Percentiles rank a stretch among this genome's conserved stretches.
Conservation (phyloP, 805 yeast species). For the Candida montana region DNA sequence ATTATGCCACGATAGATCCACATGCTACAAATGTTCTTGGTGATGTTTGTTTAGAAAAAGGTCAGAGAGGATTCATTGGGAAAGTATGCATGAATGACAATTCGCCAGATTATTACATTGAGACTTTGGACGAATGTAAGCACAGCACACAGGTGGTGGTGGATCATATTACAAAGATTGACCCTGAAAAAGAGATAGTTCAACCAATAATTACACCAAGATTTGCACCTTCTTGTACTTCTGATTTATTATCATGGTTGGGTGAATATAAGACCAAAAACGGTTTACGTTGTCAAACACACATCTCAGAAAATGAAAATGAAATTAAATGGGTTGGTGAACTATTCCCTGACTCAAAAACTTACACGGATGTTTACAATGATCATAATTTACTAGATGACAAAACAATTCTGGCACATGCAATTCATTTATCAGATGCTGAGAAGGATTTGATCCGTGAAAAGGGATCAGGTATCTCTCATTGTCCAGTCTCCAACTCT, state of each 20-base stretch:
- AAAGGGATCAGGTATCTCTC: constrained; percentile 69
- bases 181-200: constrained; percentile 48
- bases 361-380: constrained; percentile 77
- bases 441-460: constrained; percentile 56
- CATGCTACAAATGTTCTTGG: constrained; percentile 75
- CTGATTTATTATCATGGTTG: constrained; percentile 53
- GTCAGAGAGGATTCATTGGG: constrained; percentile 89
- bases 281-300: constrained; percentile 77
- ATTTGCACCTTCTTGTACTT: constrained; percentile 84
- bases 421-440: constrained; percentile 62
- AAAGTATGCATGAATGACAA: constrained; percentile 91
- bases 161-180: constrained; percentile 47
- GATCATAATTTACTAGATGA: constrained; percentile 51
- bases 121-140: constrained; percentile 50
- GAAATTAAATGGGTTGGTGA: constrained; percentile 73
- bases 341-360: constrained; percentile 63
- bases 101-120: constrained; percentile 67
- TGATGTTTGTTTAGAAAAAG: constrained; percentile 54
- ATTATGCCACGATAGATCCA: constrained; percentile 84
- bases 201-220: constrained; percentile 86
- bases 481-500: constrained; percentile 91
- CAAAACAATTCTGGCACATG: constrained; percentile 84
- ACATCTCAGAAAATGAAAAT: constrained; percentile 71
- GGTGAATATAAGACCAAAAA: constrained; percentile 49
- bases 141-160: constrained; percentile 51